Evolutionary conservation across 2,329 filamentous ascomycete species (phyloP), one percentile per base, ranked within the genome.

Genomic region (Fusarium tricinctum): DNA sequence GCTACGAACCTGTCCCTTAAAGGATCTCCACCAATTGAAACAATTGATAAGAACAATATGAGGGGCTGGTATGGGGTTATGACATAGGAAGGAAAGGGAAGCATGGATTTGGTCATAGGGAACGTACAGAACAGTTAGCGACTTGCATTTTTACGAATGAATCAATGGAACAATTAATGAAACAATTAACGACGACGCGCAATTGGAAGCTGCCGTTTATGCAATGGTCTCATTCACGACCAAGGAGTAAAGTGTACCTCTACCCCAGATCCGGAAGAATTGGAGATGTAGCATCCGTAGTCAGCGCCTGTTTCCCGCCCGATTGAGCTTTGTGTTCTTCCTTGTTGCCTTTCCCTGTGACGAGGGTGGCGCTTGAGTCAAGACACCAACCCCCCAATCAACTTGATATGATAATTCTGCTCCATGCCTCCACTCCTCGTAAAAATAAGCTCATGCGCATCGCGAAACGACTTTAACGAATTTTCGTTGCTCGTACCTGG

Each of bases 1-100:
- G 83, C n/a, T 89, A 89, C 72, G 86, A 89, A 78, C 76, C 84
- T 0, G 23, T 71, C 10, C 50, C 63, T 5, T 70, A 59, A 40
- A 30, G 8, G 5, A n/a, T 4, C 0, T 10, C 28, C 7, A 0
- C 17, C 47, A 43, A 42, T 43, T 28, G 28, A 44, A 3, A 0
- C n/a, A 1, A 14, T 12, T 13, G 1, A 14, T 14, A 5, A 2
- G 4, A 26, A 17, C 17, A 43, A 23, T 5, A 33, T 4, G 1
- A 5, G 17, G 12, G 6, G 17, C 3, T 32, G 3, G 23, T 13
- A 15, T 20, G n/a, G 2, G 9, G 19, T 30, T 19, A 32, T 38
- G 39, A 20, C 19, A 35, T n/a, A 13, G 6, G 9, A 5, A 9
- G n/a, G 8, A 7, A 3, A 1, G 6, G 15, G 0, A 17, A 0